Base-by-base conservation (phyloP, 257 asterid species). In the Ligustrum vulgare region DNA sequence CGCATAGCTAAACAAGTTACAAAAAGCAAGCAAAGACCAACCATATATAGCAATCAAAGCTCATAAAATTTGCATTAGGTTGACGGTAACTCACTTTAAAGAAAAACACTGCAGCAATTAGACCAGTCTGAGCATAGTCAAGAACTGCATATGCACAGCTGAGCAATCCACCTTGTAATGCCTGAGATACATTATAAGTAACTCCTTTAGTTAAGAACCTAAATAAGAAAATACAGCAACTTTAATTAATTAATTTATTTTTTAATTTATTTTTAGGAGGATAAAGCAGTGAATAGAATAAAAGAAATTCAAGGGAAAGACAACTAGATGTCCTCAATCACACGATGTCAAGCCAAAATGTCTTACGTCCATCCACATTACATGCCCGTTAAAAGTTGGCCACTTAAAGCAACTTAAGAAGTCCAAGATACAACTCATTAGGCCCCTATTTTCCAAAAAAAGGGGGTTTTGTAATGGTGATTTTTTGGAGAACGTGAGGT, bases 71-170 rank as follows among this genome's bases (percentile, higher is more conserved):
- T 56, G 28, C 32, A 56, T 54, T 58, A 69, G 63, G 54, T 28
- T 60, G 73, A 69, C 72, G 60, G 31, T 33, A 62, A 84, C 97
- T 85, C 79, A 88, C 99, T 81, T 95, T 93, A 77, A 95, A 95
- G 96, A 93, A 89, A 81, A 95, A 95, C 25, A 95, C 99, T 32
- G 99, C 95, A 39, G 98, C 99, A 81, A 95, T 93, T 83, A 95
- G 77, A 84, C 99, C 97, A 54, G 97, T 93, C 82, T 95, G 98
- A 74, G 99, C 99, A 84, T 95, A 93, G 88, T 95, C 99, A 66
- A 95, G 97, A 85, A 89, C 93, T 25, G 96, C 92, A 65, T 95
- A 95, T 65, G 85, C 81, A 72, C 94, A 87, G 76, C 79, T 90
- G 83, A 93, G 96, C 73, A 93, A 79, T 58, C 93, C 94, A 69